Percentiles rank a stretch among this genome's conserved stretches.
These are phyloP conservation scores for Alternaria dauci DNA, from an alignment of 2,329 filamentous ascomycete genomes.

Conservation along the genomic window DNA sequence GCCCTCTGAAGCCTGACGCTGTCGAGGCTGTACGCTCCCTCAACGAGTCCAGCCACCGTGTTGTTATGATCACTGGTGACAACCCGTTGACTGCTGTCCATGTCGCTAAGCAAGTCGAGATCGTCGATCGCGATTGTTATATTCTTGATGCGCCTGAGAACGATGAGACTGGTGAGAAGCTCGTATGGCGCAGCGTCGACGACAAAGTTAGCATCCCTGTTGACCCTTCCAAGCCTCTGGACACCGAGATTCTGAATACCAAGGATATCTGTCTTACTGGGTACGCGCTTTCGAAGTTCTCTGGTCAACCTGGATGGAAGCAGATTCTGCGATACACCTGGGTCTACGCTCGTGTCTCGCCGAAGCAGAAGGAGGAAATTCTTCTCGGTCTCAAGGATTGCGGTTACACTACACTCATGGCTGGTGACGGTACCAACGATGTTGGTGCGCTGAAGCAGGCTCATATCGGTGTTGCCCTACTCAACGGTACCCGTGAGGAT, in stretches of 20 bases:
- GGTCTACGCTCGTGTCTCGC: slow-evolving; percentile 98
- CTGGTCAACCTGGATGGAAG: slow-evolving; percentile 77
- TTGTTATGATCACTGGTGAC: slow-evolving; percentile 99
- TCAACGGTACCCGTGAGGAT: slow-evolving; percentile 94
- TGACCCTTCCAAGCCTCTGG: slow-evolving; percentile 81
- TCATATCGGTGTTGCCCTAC: slow-evolving; percentile 92
- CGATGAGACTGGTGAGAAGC: slow-evolving; percentile 77
- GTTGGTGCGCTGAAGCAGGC: slow-evolving; percentile 98
- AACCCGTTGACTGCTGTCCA: slow-evolving; percentile 97
- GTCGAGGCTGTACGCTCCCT: slow-evolving; percentile 94
- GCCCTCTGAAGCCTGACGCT: slow-evolving; percentile 94
- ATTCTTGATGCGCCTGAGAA: slow-evolving; percentile 96
- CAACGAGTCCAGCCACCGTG: slow-evolving; percentile 97
- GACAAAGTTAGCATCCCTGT: slow-evolving; percentile 87
- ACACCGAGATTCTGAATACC: slow-evolving; percentile 77
- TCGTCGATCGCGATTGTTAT: slow-evolving; percentile 92
- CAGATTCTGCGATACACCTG: slow-evolving; percentile 87
- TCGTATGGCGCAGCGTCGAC: slow-evolving; percentile 95
- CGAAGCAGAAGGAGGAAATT: slow-evolving; percentile 99
- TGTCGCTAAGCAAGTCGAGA: slow-evolving; percentile 94
- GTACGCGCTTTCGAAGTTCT: slow-evolving; percentile 90
- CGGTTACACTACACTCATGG: slow-evolving; percentile 98
- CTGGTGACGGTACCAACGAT: slow-evolving; percentile 97
- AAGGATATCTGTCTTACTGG: slow-evolving; percentile 97
- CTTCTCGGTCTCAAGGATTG: slow-evolving; percentile 94